These are phyloP conservation scores for Botrytis pseudocinerea DNA, from an alignment of 2,329 filamentous ascomycete species.

Conservation along the genomic window DNA sequence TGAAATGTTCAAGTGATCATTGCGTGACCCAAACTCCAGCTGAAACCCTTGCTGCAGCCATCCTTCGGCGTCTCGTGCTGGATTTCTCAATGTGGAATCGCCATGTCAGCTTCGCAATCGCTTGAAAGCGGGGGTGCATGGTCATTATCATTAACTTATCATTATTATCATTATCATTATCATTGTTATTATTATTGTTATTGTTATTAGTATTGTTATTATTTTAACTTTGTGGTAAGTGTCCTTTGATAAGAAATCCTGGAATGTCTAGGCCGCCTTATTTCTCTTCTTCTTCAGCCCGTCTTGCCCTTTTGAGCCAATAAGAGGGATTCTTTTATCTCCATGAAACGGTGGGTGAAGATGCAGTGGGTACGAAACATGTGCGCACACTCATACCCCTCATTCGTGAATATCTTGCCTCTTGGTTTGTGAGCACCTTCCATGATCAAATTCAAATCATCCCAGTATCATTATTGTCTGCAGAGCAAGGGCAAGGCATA, in stretches of 20 bases:
- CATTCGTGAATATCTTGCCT: not conserved
- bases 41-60: conserved; percentile 6
- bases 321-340: not conserved
- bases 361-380: not conserved
- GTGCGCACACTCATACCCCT: not conserved
- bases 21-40: conserved; percentile 19
- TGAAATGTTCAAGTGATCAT: conserved; percentile 18
- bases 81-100: conserved; percentile 3
- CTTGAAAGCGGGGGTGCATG: not conserved
- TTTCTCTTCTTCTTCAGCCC: not conserved
- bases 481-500: not conserved
- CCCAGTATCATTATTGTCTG: not conserved
- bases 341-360: not conserved
- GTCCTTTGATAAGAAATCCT: not conserved
- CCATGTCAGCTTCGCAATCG: conserved; percentile 1
- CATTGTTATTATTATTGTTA: no score
- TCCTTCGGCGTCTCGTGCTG: conserved; percentile 5
- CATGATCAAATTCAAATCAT: not conserved
- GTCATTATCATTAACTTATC: not conserved
- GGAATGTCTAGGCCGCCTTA: not conserved
- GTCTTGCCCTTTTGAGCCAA: not conserved
- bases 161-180: no score
- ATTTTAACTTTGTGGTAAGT: not conserved
- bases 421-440: conserved; percentile 15
- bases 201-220: not conserved